Percentiles rank a stretch among this genome's conserved stretches.
Conservation (phyloP, 768 basidiomycete species). For the Hebeloma cylindrosporum region DNA sequence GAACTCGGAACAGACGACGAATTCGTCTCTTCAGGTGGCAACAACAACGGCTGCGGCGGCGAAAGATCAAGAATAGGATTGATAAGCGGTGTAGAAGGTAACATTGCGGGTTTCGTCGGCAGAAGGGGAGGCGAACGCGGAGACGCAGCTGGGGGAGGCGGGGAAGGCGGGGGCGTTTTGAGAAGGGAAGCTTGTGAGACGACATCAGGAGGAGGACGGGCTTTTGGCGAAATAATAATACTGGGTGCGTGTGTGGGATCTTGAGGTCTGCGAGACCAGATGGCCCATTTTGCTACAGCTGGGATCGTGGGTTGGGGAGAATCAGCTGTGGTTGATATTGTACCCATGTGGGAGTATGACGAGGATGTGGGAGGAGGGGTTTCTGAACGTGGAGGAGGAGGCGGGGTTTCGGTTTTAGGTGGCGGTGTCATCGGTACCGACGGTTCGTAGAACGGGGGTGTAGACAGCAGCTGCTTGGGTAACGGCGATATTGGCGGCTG, state of each 20-base stretch:
- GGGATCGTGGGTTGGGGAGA: constrained; percentile 8
- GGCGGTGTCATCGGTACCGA: constrained; percentile 3
- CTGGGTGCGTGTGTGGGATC: constrained; percentile 65
- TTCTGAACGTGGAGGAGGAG: neutral
- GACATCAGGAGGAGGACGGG: constrained; percentile 61
- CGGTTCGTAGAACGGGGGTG: constrained; percentile 36
- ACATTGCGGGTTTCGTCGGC: neutral
- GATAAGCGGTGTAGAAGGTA: too few species aligned
- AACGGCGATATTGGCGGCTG: constrained; percentile 48
- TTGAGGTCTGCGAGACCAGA: constrained; percentile 73
- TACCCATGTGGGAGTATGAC: constrained; percentile 29
- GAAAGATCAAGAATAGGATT: too few species aligned
- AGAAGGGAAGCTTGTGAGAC: constrained; percentile 54
- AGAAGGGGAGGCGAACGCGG: too few species aligned
- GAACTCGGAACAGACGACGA: too few species aligned
- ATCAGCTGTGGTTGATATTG: constrained; percentile 24
- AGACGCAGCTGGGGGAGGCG: constrained; percentile 34
- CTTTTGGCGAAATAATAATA: constrained; percentile 67
- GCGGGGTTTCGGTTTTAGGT: neutral
- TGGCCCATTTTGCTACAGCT: constrained; percentile 48
- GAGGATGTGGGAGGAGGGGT: constrained; percentile 1
- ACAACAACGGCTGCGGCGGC: too few species aligned
- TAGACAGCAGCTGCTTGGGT: constrained; percentile 65
- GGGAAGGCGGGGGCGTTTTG: constrained; percentile 53
- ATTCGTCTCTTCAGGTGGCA: too few species aligned